Conservation (phyloP, 163 green algal species). For the Chlorella variabilis region DNA sequence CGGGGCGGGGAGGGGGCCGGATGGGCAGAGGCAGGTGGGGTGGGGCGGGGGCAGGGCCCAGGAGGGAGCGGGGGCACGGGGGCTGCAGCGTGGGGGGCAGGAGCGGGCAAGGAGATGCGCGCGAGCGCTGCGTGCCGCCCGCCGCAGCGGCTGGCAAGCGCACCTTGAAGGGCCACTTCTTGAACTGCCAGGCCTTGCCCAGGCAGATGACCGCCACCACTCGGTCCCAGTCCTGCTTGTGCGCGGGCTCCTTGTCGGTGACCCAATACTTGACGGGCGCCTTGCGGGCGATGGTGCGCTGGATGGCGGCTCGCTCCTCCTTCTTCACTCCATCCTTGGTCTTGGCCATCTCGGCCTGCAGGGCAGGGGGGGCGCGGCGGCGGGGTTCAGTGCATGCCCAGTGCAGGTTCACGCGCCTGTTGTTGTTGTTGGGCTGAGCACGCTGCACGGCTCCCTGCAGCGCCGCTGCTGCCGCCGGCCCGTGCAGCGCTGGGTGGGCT, state of each 20-base stretch:
- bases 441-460: neutral
- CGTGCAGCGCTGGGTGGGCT: neutral
- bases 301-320: slow-evolving; percentile 43
- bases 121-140: too few relatives aligned
- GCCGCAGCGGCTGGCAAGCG: neutral
- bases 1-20: neutral
- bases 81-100: too few relatives aligned
- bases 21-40: too few relatives aligned
- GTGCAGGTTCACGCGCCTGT: too few relatives aligned
- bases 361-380: too few relatives aligned
- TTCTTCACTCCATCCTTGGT: slow-evolving; percentile 37
- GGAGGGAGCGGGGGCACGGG: neutral
- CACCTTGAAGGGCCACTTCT: slow-evolving; percentile 79
- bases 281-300: slow-evolving; percentile 61
- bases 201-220: slow-evolving; percentile 90
- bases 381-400: too few relatives aligned
- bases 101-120: too few relatives aligned
- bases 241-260: slow-evolving; percentile 61
- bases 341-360: slow-evolving; percentile 24
- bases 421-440: too few relatives aligned
- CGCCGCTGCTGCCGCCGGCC: neutral
- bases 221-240: slow-evolving; percentile 78
- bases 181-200: slow-evolving; percentile 95
- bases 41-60: too few relatives aligned
- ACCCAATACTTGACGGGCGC: slow-evolving; percentile 75